Evolutionary conservation across 2,329 filamentous ascomycete species (phyloP).

Genomic region (Talaromyces marneffei): DNA sequence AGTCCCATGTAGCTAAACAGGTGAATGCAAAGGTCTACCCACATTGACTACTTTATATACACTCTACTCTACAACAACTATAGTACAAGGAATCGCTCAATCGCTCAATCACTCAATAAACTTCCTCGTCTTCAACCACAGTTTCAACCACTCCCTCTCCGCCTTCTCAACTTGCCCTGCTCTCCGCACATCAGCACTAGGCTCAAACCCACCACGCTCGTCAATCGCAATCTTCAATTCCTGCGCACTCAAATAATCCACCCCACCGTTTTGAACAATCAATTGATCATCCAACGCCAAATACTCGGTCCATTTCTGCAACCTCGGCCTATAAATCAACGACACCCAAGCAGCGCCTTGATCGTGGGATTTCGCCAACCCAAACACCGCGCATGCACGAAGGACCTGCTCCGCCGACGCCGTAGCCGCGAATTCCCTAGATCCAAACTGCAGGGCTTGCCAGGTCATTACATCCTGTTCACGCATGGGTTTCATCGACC

Average conservation of each 20-base stretch:
- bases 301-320: slow-evolving; percentile 55
- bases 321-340: slow-evolving; percentile 48
- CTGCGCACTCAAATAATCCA: slow-evolving; percentile 50
- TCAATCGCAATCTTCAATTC: slow-evolving; percentile 67
- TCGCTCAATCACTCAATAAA: not conserved
- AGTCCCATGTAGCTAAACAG: not conserved
- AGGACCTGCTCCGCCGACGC: slow-evolving; percentile 25
- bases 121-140: slow-evolving; percentile 26
- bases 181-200: slow-evolving; percentile 18
- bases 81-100: not conserved
- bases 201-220: slow-evolving; percentile 54
- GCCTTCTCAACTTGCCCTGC: slow-evolving; percentile 21
- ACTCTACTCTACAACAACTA: not conserved
- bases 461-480: slow-evolving; percentile 26
- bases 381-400: slow-evolving; percentile 32
- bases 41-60: not conserved
- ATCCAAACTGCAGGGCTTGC: slow-evolving; percentile 22
- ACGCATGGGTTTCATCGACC: slow-evolving; percentile 17
- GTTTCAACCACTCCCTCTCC: slow-evolving; percentile 33
- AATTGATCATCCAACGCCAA: slow-evolving; percentile 66
- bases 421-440: slow-evolving; percentile 17
- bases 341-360: slow-evolving; percentile 38
- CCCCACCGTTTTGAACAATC: slow-evolving; percentile 59
- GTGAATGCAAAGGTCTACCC: not conserved
- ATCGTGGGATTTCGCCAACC: slow-evolving; percentile 30